phyloP scores from a whole-genome alignment of 257 asterid species.

The Penstemon barbatus region DNA sequence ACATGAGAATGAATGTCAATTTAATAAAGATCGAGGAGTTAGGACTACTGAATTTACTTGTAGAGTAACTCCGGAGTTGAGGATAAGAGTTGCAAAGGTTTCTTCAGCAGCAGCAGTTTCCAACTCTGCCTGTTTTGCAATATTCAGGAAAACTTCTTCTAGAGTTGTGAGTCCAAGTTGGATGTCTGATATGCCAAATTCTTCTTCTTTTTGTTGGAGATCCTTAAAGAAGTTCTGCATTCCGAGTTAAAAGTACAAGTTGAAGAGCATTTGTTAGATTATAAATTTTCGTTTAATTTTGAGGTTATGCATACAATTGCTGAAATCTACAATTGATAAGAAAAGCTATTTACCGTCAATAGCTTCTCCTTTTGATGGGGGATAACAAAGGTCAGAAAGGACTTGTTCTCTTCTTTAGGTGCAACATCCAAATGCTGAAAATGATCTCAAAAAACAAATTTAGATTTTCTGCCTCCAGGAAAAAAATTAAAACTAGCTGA shows the following conservation, averaged over 20 bases:
- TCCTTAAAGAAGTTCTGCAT: slow-evolving; percentile 66
- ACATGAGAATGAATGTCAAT: not conserved
- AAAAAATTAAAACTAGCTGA: slow-evolving; percentile 25
- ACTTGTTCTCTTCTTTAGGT: slow-evolving; percentile 86
- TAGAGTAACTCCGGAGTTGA: slow-evolving; percentile 60
- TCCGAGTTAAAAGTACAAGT: not conserved
- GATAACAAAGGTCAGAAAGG: slow-evolving; percentile 77
- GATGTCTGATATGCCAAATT: slow-evolving; percentile 72
- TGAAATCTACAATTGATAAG: too few species aligned
- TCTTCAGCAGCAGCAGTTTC: slow-evolving; percentile 80
- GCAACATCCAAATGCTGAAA: slow-evolving; percentile 64
- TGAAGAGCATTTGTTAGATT: not conserved
- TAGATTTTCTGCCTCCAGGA: slow-evolving; percentile 3
- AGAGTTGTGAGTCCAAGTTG: slow-evolving; percentile 87
- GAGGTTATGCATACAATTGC: too few species aligned
- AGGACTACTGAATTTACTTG: slow-evolving; percentile 40
- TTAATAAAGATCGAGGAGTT: too few species aligned
- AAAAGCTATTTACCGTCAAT: slow-evolving; percentile 52
- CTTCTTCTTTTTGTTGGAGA: slow-evolving; percentile 65
- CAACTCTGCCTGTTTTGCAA: slow-evolving; percentile 73
- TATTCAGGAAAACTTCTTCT: slow-evolving; percentile 83
- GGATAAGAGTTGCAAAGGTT: slow-evolving; percentile 52
- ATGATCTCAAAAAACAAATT: slow-evolving; percentile 18
- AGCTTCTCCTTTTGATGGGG: slow-evolving; percentile 88
- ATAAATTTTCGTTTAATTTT: too few species aligned